Base-by-base conservation (phyloP, 2,329 filamentous ascomycete species). In the Lanzia echinophila region DNA sequence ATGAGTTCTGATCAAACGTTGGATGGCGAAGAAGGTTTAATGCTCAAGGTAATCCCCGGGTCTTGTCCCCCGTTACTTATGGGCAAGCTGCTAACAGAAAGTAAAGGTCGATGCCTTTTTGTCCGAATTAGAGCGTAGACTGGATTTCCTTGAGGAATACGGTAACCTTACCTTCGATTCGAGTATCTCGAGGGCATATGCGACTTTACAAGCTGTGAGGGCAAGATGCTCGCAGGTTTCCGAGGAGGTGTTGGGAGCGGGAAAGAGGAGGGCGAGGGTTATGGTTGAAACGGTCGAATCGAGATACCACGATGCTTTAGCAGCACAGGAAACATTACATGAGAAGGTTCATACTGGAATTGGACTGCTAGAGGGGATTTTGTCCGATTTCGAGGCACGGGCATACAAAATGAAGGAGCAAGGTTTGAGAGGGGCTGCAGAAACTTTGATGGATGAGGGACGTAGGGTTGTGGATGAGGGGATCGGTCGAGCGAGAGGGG, bases 281-380 rank as follows among this genome's bases (percentile, higher is more conserved):
- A 85, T 97, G 74, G 90, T 99, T 33, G 92, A 97, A 64, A 96
- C 90, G 0, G 75, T 99, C 13, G 94, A 99, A 70, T 79, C 79
- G 28, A 81, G 88, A 59, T 99, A 96, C 71, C 86, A 95, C 58
- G 88, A 94, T 63, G 90, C 88, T 1, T 72, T 99, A 59, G 85
- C 81, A 15, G 88, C 87, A 2, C 90, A 91, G 60, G 91, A 89
- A 67, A 91, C 90, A 0, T 73, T 97, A 63, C 90, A 94, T 65
- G 90, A 96, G 63, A 97, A 97, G 73, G 90, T 92, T 3, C 82
- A 88, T 57, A 86, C 92, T 34, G 89, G 90, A 5, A 86, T 99
- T 59, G 85, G 88, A 56, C 73, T 97, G 58, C 86, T 97, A 67
- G 92, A 97, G 66, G 79, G 75, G 36, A 90, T 95, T 72, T 75